These are phyloP conservation scores for Phytopythium helicoides DNA, from an alignment of 352 stramenopile genomes.

Conservation along the genomic window DNA sequence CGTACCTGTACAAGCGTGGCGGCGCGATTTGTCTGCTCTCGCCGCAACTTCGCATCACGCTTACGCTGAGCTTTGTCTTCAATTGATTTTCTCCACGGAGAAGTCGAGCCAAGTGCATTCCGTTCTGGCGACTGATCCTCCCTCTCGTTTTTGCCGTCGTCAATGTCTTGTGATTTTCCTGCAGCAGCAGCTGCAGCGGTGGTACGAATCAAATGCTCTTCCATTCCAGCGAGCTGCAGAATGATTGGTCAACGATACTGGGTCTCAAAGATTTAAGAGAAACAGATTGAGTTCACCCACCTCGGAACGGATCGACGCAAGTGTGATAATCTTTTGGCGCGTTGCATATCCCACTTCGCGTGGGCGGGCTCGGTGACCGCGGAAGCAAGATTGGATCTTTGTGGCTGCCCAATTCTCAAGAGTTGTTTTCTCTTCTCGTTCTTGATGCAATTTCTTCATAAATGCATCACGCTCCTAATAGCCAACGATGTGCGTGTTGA, in stretches of 20 bases:
- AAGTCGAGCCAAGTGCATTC: background rate
- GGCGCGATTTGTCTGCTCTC: constrained; percentile 37
- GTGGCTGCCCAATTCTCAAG: constrained; percentile 62
- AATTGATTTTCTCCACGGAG: constrained; percentile 52
- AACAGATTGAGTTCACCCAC: constrained; percentile 14
- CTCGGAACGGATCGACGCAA: constrained; percentile 34
- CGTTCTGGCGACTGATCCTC: background rate
- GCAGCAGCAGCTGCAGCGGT: background rate
- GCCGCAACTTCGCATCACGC: constrained; percentile 26
- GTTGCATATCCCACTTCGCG: constrained; percentile 39
- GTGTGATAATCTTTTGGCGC: constrained; percentile 33
- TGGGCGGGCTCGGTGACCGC: constrained; percentile 45
- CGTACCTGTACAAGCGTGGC: constrained; percentile 45
- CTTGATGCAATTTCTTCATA: constrained; percentile 49
- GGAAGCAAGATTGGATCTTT: constrained; percentile 63
- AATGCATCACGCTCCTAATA: constrained; percentile 51
- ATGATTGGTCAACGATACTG: background rate
- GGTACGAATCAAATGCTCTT: constrained; percentile 21
- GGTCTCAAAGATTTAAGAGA: background rate
- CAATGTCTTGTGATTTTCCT: background rate
- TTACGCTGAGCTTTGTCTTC: constrained; percentile 42
- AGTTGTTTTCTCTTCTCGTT: constrained; percentile 42
- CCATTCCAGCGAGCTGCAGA: constrained; percentile 51
- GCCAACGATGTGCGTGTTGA: background rate
- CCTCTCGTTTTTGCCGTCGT: background rate